Base-by-base conservation (phyloP, 306 rosid genomes). In the Lathyrus tuberosus region DNA sequence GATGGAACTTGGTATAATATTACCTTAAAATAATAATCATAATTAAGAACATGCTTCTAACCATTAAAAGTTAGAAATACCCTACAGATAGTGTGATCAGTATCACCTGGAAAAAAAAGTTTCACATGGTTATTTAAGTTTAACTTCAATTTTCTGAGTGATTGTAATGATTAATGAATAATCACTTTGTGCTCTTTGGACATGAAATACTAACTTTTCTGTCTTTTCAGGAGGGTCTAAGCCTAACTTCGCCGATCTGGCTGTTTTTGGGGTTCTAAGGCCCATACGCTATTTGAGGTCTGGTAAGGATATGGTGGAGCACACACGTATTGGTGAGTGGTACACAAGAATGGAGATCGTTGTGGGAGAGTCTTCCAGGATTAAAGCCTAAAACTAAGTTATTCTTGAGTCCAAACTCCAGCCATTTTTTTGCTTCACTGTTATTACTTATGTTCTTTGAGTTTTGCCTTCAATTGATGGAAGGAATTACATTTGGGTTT, bases 231-330 rank as follows among this genome's bases (percentile, higher is more conserved):
- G 83, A 52, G 86, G 97, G 26, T 67, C 86, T 40, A 78, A 78
- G 69, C 86, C 86, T 22, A 82, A 82, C 77, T 75, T 82, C 5
- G 86, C 83, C 0, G 86, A 82, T 68, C 70, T 82, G 20, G 81
- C 86, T 41, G 86, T 78, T 70, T 82, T 82, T 11, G 86, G 86
- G 68, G 99, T 94, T 72, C 62, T 94, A 42, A 84, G 96, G 75
- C 99, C 99, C 7, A 94, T 94, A 68, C 96, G 99, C 60, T 79
- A 94, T 83, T 76, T 94, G 79, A 86, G 85, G 57, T 82, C 99
- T 1, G 99, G 99, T 73, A 87, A 65, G 81, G 99, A 94, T 83
- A 94, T 94, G 99, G 95, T 94, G 68, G 92, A 91, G 77, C 86
- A 91, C 81, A 91, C 97, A 13, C 88, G 84, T 18, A 94, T 94